A percentile compares a stretch with the other conserved stretches of the same genome.
These are phyloP conservation scores for Withania somnifera DNA, from an alignment of 305 asterid genomes.

Conservation along the genomic window DNA sequence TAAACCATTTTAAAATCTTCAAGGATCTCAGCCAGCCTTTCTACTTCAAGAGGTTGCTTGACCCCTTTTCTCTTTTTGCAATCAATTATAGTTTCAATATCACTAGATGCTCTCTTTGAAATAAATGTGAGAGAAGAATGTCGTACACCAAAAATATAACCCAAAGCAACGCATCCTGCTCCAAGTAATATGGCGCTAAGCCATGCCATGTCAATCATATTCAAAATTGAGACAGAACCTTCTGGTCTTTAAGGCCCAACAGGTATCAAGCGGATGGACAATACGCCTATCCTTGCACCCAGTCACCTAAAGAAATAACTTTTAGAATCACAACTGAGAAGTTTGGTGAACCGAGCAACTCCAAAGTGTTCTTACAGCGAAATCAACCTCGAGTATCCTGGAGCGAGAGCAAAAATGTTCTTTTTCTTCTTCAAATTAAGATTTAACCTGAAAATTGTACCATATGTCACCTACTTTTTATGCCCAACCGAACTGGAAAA, in stretches of 20 bases:
- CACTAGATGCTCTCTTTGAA: constrained; percentile 12
- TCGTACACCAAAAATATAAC: constrained; percentile 54
- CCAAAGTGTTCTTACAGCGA: background rate
- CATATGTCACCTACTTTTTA: background rate
- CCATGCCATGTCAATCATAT: constrained; percentile 71
- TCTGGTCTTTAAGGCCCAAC: constrained; percentile 19
- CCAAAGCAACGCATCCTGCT: constrained; percentile 73
- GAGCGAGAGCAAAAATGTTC: no score
- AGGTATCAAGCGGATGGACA: background rate
- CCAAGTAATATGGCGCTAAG: constrained; percentile 60
- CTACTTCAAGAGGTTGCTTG: constrained; percentile 57
- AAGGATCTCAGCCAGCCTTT: constrained; percentile 73
- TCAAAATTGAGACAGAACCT: constrained; percentile 27
- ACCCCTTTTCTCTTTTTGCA: constrained; percentile 39
- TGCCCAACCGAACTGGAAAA: background rate
- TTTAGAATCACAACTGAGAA: background rate
- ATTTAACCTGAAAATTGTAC: background rate
- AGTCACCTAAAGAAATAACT: background rate
- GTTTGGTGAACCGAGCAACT: background rate
- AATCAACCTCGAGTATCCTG: background rate
- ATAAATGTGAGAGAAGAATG: constrained; percentile 24
- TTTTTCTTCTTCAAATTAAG: background rate
- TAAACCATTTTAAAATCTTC: constrained; percentile 89
- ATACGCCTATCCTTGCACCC: constrained; percentile 4
- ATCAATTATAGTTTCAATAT: constrained; percentile 10